Evolutionary conservation across 768 basidiomycete genomes (phyloP).

Genomic region (Amanita subjunquillea): DNA sequence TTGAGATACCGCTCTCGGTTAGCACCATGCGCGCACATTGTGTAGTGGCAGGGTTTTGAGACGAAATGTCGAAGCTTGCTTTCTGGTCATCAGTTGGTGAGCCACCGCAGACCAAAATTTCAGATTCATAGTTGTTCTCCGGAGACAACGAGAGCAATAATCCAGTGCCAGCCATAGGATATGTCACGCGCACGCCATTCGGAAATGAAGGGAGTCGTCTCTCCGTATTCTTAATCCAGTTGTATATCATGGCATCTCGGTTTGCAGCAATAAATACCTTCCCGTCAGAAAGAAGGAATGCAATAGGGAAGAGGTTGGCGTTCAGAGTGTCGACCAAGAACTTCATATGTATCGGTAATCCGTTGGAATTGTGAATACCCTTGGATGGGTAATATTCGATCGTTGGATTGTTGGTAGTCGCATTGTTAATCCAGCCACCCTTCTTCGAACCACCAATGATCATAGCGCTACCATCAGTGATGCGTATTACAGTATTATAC

Average conservation of each 20-base stretch:
- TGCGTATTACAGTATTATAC: conserved; percentile 66
- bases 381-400: conserved; percentile 81
- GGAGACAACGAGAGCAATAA: conserved; percentile 64
- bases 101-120: conserved; percentile 72
- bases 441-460: conserved; percentile 74
- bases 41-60: conserved; percentile 60
- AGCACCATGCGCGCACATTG: conserved; percentile 67
- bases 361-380: conserved; percentile 52
- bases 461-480: conserved; percentile 73
- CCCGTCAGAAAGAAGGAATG: conserved; percentile 61
- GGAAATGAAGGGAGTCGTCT: conserved; percentile 55
- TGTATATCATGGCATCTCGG: conserved; percentile 68
- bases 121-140: conserved; percentile 50
- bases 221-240: conserved; percentile 60
- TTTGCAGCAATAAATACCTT: conserved; percentile 71
- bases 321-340: conserved; percentile 67
- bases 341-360: conserved; percentile 49
- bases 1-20: conserved; percentile 49
- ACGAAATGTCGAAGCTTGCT: conserved; percentile 53
- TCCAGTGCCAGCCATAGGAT: conserved; percentile 72
- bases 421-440: conserved; percentile 83
- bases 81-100: conserved; percentile 53
- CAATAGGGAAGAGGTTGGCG: conserved; percentile 78
- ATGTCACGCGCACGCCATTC: conserved; percentile 72
- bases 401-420: conserved; percentile 72